Percentiles rank a stretch among this genome's conserved stretches.
Evolutionary conservation across 306 rosid species (phyloP).

Genomic region (Sphenostylis stenocarpa): DNA sequence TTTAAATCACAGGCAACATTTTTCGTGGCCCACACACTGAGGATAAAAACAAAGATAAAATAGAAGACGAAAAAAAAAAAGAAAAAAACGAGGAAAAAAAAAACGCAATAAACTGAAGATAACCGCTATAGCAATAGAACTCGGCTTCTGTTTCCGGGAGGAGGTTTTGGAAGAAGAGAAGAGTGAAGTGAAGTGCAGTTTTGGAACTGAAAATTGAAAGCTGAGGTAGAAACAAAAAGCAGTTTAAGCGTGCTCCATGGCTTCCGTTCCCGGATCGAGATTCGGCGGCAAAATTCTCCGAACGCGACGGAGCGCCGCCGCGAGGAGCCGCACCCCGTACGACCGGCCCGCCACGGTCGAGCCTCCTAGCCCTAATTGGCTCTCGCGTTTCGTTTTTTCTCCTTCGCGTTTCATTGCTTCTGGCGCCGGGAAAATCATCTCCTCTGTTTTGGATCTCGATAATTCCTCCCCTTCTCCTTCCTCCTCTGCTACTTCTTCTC

Average conservation of each 20-base stretch:
- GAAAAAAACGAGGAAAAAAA: neutral
- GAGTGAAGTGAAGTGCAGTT: neutral
- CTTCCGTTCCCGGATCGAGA: constrained; percentile 64
- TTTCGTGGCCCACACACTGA: constrained; percentile 6
- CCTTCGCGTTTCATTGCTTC: constrained; percentile 69
- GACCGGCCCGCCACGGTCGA: constrained; percentile 47
- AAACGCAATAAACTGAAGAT: constrained; percentile 38
- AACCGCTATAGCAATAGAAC: constrained; percentile 45
- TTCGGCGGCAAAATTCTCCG: constrained; percentile 87
- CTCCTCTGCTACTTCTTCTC: constrained; percentile 16
- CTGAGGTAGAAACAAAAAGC: neutral
- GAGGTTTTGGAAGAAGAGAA: constrained; percentile 23
- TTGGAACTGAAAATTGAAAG: neutral
- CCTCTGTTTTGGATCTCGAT: constrained; percentile 60
- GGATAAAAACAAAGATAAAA: neutral
- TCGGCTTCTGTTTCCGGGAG: neutral
- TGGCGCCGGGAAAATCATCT: constrained; percentile 74
- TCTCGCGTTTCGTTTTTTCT: constrained; percentile 61
- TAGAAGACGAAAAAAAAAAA: neutral
- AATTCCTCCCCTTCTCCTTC: constrained; percentile 36
- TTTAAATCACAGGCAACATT: neutral
- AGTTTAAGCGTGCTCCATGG: constrained; percentile 40
- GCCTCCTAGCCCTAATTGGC: constrained; percentile 70
- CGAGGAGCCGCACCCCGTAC: constrained; percentile 64
- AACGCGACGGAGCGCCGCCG: constrained; percentile 43